Conservation (phyloP, 106 monocot species). For the Dactylorhiza incarnata region DNA sequence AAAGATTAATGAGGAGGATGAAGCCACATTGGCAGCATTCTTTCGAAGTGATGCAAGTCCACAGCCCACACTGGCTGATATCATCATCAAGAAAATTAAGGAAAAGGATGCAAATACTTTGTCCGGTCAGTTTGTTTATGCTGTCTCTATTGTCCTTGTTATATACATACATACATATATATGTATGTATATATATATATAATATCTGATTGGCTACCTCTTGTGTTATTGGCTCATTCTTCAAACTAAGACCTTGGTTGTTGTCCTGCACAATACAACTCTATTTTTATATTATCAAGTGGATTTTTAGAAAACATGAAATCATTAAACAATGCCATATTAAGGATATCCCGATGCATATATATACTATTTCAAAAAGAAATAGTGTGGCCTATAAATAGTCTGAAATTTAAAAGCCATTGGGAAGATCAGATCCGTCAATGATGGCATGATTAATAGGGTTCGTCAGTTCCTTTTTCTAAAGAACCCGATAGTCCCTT, state of each 20-base stretch:
- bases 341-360: neutral
- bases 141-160: neutral
- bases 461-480: too few species aligned
- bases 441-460: too few species aligned
- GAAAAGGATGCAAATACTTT: conserved; percentile 63
- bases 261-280: neutral
- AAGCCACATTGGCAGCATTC: conserved; percentile 66
- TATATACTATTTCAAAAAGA: neutral
- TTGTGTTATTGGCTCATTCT: neutral
- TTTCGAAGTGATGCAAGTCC: conserved; percentile 49
- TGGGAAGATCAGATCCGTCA: too few species aligned
- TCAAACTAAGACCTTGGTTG: neutral
- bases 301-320: neutral
- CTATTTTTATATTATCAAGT: neutral
- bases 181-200: neutral
- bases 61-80: conserved; percentile 63
- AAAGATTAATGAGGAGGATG: conserved; percentile 86
- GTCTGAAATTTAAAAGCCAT: neutral
- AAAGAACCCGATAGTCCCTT: neutral
- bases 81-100: conserved; percentile 76
- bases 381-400: neutral
- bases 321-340: neutral
- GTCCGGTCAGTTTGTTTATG: conserved; percentile 8
- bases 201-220: neutral
- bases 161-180: neutral